These are phyloP conservation scores for Peronospora belbahrii DNA, from an alignment of 352 stramenopile genomes.

Conservation along the genomic window DNA sequence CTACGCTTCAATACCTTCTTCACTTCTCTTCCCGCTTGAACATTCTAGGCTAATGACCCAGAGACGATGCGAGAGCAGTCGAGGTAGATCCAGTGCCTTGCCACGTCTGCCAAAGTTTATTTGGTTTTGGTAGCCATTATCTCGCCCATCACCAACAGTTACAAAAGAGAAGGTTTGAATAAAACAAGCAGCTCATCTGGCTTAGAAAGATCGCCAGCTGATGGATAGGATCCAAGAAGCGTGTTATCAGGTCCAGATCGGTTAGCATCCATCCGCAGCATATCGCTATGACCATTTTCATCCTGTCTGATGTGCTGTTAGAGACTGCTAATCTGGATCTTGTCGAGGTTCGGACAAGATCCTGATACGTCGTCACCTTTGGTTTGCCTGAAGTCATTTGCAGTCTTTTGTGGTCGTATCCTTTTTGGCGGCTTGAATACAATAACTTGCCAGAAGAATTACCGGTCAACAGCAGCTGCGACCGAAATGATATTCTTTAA, in stretches of 20 bases:
- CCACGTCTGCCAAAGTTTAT: too few relatives aligned
- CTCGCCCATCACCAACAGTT: constrained; percentile 6
- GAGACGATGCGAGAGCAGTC: too few relatives aligned
- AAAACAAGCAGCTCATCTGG: constrained; percentile 8
- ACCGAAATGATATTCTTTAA: constrained; percentile 15
- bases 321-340: background rate
- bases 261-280: background rate
- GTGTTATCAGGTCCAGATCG: too few relatives aligned
- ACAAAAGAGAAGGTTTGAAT: constrained; percentile 5
- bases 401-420: constrained; percentile 12
- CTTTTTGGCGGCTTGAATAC: constrained; percentile 11
- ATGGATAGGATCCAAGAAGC: too few relatives aligned
- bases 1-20: too few relatives aligned
- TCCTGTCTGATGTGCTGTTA: background rate
- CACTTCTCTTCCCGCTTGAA: too few relatives aligned
- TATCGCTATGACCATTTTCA: background rate
- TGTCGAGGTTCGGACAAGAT: background rate
- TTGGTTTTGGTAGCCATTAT: too few relatives aligned
- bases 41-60: too few relatives aligned
- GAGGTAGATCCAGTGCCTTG: too few relatives aligned
- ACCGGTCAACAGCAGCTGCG: constrained; percentile 18
- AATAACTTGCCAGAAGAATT: constrained; percentile 1
- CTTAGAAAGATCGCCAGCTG: constrained; percentile 21
- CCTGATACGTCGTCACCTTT: too few relatives aligned
- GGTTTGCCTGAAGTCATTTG: background rate